A percentile compares a stretch with the other conserved stretches of the same genome.
Conservation (phyloP, 2,329 filamentous ascomycete species). For the Xylariaceae sp. region DNA sequence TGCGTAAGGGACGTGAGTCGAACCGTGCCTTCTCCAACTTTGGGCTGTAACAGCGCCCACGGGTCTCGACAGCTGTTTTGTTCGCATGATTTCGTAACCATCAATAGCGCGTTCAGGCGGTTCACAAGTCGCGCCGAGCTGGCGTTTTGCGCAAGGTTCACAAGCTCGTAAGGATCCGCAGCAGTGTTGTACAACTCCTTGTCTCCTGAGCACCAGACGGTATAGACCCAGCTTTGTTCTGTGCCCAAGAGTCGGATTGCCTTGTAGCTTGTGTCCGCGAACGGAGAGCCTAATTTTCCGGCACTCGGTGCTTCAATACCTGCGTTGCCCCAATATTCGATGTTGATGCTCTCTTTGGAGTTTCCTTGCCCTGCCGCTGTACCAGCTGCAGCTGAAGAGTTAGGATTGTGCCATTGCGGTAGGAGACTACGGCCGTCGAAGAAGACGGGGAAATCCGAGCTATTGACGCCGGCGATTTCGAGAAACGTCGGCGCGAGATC, state of each 20-base stretch:
- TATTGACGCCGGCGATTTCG: conserved; percentile 25
- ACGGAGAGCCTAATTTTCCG: conserved; percentile 5
- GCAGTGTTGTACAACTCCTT: conserved; percentile 52
- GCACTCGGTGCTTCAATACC: conserved; percentile 21
- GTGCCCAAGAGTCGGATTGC: conserved; percentile 38
- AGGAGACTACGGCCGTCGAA: conserved; percentile 33
- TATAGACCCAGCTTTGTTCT: conserved; percentile 48
- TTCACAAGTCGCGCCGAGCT: conserved; percentile 4
- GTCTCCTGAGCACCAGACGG: conserved; percentile 56
- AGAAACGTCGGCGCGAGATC: conserved; percentile 32
- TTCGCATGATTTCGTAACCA: conserved; percentile 22
- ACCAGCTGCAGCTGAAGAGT: conserved; percentile 1
- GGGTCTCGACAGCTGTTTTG: conserved; percentile 16
- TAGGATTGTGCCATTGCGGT: conserved; percentile 27
- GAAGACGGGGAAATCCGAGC: conserved; percentile 22
- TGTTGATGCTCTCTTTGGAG: conserved; percentile 25
- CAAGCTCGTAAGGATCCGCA: conserved; percentile 22
- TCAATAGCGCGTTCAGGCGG: conserved; percentile 21
- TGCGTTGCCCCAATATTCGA: conserved; percentile 29
- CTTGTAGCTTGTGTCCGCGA: conserved; percentile 44
- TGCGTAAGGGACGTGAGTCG: conserved; percentile 17
- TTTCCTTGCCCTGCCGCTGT: conserved; percentile 10
- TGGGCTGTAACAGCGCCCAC: conserved; percentile 17
- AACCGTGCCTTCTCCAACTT: not conserved
- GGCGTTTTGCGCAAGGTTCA: conserved; percentile 2